Conservation (phyloP, 805 yeast species). For the Metschnikowia reukaufii region DNA sequence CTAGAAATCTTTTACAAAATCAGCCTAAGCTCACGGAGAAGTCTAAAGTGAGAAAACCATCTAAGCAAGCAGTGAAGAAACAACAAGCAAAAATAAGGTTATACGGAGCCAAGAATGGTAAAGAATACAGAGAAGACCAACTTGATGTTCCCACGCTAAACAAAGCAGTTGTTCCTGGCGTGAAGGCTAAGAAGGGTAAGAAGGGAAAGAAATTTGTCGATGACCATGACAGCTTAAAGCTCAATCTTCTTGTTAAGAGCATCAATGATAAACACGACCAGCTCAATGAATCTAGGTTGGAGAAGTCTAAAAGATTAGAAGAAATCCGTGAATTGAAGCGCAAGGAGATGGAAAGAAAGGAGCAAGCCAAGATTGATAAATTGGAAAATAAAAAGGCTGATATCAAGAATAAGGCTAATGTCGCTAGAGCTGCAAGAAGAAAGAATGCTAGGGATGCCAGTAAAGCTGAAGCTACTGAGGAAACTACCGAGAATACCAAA, state of each 20-base stretch:
- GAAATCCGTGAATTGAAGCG: conserved; percentile 85
- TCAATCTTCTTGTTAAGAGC: conserved; percentile 71
- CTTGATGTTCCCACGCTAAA: conserved; percentile 77
- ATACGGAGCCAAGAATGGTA: conserved; percentile 62
- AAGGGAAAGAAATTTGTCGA: conserved; percentile 80
- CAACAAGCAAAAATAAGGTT: conserved; percentile 63
- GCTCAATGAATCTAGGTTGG: conserved; percentile 82
- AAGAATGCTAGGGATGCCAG: conserved; percentile 46
- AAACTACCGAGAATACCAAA: conserved; percentile 14
- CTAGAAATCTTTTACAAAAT: conserved; percentile 61
- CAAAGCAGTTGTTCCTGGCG: conserved; percentile 84
- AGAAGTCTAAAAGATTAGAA: conserved; percentile 84
- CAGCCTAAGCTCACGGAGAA: conserved; percentile 63
- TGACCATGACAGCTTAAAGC: conserved; percentile 61
- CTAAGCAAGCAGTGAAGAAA: conserved; percentile 58
- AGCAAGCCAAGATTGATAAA: conserved; percentile 63
- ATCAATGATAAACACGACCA: conserved; percentile 82
- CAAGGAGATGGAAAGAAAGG: conserved; percentile 83
- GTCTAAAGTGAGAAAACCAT: conserved; percentile 49
- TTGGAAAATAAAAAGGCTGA: conserved; percentile 77
- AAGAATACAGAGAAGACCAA: conserved; percentile 72
- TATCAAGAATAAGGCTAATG: conserved; percentile 67
- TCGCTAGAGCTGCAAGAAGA: conserved; percentile 69
- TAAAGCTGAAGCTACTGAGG: conserved; percentile 25
- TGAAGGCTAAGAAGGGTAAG: conserved; percentile 72